Evolutionary conservation across 306 rosid species (phyloP), one percentile per base, ranked within the genome.

Genomic region (Citrullus colocynthis): DNA sequence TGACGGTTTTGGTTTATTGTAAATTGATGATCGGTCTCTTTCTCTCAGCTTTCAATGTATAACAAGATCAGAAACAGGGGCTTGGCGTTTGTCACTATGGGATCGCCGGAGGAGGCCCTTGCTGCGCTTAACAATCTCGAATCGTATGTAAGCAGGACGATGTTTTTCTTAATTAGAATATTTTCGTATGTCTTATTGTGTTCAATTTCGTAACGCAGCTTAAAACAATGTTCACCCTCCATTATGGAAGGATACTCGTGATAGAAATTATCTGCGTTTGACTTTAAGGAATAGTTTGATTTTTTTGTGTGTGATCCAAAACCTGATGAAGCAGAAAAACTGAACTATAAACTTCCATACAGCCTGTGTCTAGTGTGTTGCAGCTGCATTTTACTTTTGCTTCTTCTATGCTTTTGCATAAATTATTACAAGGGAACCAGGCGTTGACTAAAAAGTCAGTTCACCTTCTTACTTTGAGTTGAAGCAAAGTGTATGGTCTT

Each of bases 61-160:
- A 88, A 85, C 84, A 92, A 89, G 87, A 80, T 70, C 69, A 88
- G 85, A 83, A 95, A 87, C 78, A 89, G 98, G 77, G 99, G 98
- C 52, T 87, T 95, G 89, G 99, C 99, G n/a, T 95, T 95, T 82
- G 96, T 95, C 36, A 87, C 92, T 70, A 92, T 95, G 99, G 87
- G 88, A 60, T 89, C 97, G 1, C 93, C 88, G 3, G 96, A 95
- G 88, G 97, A 92, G 64, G 97, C 97, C 78, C 86, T 60, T n/a
- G 82, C 75, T 1, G 97, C 96, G 76, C 82, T 92, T 80, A 85
- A 80, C 8, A 85, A 83, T 81, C 96, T 92, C 56, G 91, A 91
- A 83, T 85, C 89, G 77, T 88, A 80, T 91, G 99, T 92, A 89
- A 91, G 98, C 84, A 80, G 64, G 11, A 60, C 21, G 62, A 8